Evolutionary conservation across 1,284 basidiomycete genomes (phyloP).

Genomic region (Puccinia polysora): DNA sequence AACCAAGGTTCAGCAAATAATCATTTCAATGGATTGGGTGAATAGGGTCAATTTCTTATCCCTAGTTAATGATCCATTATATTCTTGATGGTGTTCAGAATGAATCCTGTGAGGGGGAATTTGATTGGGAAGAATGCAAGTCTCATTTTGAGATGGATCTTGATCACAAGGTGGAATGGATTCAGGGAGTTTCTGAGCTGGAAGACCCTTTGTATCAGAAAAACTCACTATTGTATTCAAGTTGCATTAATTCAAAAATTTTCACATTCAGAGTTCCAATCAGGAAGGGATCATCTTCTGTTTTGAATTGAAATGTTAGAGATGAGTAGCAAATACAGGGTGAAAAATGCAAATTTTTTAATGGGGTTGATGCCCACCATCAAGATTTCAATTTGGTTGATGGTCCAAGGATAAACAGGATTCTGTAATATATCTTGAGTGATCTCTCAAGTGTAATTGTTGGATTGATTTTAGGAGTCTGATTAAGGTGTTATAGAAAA

Average conservation of each 20-base stretch:
- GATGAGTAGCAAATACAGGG: not conserved
- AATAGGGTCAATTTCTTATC: not conserved
- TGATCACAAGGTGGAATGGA: not conserved
- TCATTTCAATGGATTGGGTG: conserved; percentile 20
- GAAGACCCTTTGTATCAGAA: conserved; percentile 4
- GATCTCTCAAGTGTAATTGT: conserved; percentile 35
- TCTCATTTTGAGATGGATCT: not conserved
- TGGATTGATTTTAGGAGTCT: too few species aligned
- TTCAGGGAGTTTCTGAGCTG: not conserved
- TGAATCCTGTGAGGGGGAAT: too few species aligned
- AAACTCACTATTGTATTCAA: conserved; percentile 1
- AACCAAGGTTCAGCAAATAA: conserved; percentile 12
- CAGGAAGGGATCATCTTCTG: too few species aligned
- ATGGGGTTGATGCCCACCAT: conserved; percentile 34
- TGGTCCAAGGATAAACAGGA: not conserved
- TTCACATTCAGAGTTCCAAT: conserved; percentile 25
- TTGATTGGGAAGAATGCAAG: conserved; percentile 6
- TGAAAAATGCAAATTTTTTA: conserved; percentile 31
- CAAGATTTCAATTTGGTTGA: conserved; percentile 25
- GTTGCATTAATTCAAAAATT: conserved; percentile 28
- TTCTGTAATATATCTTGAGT: conserved; percentile 29
- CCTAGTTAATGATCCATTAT: not conserved
- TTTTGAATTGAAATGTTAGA: not conserved
- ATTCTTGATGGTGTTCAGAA: not conserved
- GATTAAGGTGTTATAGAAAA: too few species aligned